Evolutionary conservation across 805 yeast species (phyloP).

Genomic region (Cyberlindnera misumaiensis): DNA sequence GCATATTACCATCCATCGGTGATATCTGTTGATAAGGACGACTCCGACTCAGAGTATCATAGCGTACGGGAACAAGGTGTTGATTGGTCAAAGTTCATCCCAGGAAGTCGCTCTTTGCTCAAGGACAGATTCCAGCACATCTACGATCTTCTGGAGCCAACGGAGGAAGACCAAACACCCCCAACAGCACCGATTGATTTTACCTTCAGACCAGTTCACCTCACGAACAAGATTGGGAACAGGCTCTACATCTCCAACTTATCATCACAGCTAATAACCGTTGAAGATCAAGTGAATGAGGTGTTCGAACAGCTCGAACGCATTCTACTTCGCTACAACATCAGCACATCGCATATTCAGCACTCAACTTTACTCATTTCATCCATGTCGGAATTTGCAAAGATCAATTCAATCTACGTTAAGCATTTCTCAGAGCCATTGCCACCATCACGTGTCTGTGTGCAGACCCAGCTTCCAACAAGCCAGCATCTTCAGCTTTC

Average conservation of each 20-base stretch:
- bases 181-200: not conserved
- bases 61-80: constrained; percentile 11
- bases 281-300: constrained; percentile 40
- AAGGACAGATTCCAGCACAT: constrained; percentile 34
- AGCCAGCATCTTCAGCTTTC: constrained; percentile 48
- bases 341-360: constrained; percentile 43
- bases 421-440: constrained; percentile 47
- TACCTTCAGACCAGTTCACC: constrained; percentile 7
- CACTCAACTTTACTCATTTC: constrained; percentile 53
- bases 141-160: constrained; percentile 11
- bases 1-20: constrained; percentile 56
- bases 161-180: not conserved
- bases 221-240: constrained; percentile 15
- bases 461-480: constrained; percentile 48
- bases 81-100: constrained; percentile 20
- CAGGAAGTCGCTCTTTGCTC: constrained; percentile 25
- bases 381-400: constrained; percentile 58
- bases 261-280: constrained; percentile 12
- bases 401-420: constrained; percentile 56
- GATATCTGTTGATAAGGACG: constrained; percentile 35
- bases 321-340: constrained; percentile 25
- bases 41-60: constrained; percentile 18
- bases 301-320: constrained; percentile 40
- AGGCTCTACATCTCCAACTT: constrained; percentile 40
- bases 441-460: constrained; percentile 89